Evolutionary conservation across 495 filamentous ascomycete species (phyloP), one percentile per base, ranked within the genome.

Genomic region (Penicillium antarcticum): DNA sequence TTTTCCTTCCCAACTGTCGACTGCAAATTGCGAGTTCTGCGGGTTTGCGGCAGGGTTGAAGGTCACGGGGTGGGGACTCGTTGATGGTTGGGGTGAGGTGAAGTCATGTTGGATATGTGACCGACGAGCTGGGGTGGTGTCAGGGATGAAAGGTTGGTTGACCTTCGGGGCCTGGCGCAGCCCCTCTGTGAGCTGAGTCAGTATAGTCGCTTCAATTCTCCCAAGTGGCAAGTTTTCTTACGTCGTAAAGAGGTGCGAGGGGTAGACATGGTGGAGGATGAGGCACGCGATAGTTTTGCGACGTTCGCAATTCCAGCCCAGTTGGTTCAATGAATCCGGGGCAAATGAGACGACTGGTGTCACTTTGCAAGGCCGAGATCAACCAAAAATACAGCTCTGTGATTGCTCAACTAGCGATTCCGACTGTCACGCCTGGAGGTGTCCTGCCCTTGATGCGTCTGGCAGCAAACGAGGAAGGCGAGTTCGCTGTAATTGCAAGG

Each of bases 61-160:
- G 54, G 53, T 58, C 23, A 62, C 39, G 16, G 66, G 66, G 34
- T 60, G 55, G n/a, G 59, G 43, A 10, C 47, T 49, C 16, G 55
- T 21, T 40, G 54, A 36, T 1, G 69, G 66, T 43, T 70, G 71
- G 14, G 70, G 70, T 7, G 72, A 73, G 43, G 62, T 54, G 41
- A 58, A 55, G 19, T 56, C 68, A 26, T 65, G 53, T 41, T 72
- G 57, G n/a, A 56, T 55, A 42, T 67, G 63, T 42, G 72, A 71
- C 10, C 72, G 72, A 38, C 74, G 61, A 19, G 62, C 64, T 31
- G 72, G 71, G 16, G 69, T 56, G 29, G 74, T 77, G 47, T 74
- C 71, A 2, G 74, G 74, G 42, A 74, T 69, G 44, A 77, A 74
- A n/a, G 72, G 72, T 49, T 77, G 72, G 45, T 77, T 73, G 24